Base-by-base conservation (phyloP, 164 flowering plant genomes). In the Vitis rupestris region DNA sequence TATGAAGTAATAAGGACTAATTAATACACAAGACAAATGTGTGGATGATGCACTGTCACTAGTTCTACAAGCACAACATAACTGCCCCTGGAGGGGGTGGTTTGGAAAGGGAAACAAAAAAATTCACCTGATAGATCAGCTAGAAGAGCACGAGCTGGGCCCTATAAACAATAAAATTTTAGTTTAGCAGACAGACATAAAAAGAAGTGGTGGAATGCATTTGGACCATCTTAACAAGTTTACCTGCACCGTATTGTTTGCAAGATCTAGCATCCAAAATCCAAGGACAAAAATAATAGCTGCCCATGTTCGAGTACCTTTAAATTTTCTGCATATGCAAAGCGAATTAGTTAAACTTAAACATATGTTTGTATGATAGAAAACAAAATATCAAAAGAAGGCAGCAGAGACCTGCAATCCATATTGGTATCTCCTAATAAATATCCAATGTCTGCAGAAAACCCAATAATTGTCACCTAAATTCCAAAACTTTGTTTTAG, bases 241-340 rank as follows among this genome's bases (percentile, higher is more conserved):
- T 68, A 92, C 99, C 87, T 96, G 99, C 60, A 96, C 99, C 16
- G 98, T 96, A 74, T 96, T 96, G 75, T 96, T 96, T 19, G 99
- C 98, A 81, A 96, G 97, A 84, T 96, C 99, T 70, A 96, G 87
- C 97, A 96, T 80, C 99, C 99, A 96, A 74, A 96, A 96, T 23
- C 99, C 99, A 78, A 93, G 76, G 62, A 96, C 71, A 71, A 93
- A 91, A 17, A 90, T 82, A 74, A 93, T 19, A 48, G 99, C 97
- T 57, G 99, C 99, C 82, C 89, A 81, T 51, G 88, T 79, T 63
- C 99, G 89, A 49, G 98, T 96, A 49, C 99, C 99, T 83, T 90
- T 93, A 70, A 75, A 96, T 48, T 82, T 85, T 14, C 99, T 96
- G 90, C 82, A 86, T 67, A 68, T 68, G 58, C 50, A 54, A 29